Percentiles rank a stretch among this genome's conserved stretches.
These are phyloP conservation scores for Blastobotrys mokoenaii DNA, from an alignment of 805 yeast species.

Conservation along the genomic window DNA sequence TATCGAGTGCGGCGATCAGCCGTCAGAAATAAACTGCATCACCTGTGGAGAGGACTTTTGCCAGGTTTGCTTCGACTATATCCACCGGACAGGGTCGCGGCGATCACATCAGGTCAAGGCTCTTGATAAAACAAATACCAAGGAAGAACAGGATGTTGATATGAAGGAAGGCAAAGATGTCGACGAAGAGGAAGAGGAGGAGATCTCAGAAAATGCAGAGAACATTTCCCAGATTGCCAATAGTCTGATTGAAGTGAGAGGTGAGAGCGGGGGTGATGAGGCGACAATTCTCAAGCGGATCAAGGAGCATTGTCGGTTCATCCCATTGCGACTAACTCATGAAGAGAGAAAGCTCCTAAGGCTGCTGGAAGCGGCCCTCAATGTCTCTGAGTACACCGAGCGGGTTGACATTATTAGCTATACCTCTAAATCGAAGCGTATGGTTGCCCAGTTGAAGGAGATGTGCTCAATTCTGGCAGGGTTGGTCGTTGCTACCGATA, in stretches of 20 bases:
- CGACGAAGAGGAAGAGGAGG: constrained; percentile 5
- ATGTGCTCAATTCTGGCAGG: constrained; percentile 76
- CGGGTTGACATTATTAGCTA: constrained; percentile 64
- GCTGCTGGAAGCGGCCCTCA: constrained; percentile 64
- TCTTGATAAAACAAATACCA: not conserved
- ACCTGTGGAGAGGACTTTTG: constrained; percentile 64
- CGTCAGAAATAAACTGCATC: constrained; percentile 51
- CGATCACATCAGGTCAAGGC: constrained; percentile 19
- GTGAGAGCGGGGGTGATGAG: constrained; percentile 13
- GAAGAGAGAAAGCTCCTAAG: constrained; percentile 64
- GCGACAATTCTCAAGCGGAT: constrained; percentile 15
- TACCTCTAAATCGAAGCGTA: constrained; percentile 60
- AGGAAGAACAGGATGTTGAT: constrained; percentile 11
- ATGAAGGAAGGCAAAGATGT: constrained; percentile 3
- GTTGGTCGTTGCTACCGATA: constrained; percentile 65
- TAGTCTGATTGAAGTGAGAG: constrained; percentile 13
- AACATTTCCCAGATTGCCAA: constrained; percentile 6
- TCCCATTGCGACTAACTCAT: constrained; percentile 59
- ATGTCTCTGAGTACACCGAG: constrained; percentile 75
- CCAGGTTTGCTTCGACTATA: constrained; percentile 56
- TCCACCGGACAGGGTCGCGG: constrained; percentile 55
- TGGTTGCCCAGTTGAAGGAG: constrained; percentile 62
- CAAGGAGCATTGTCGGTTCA: constrained; percentile 38
- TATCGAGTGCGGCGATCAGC: constrained; percentile 68
- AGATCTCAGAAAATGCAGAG: not conserved